Conservation (phyloP, 1,284 basidiomycete species). For the Kalmanozyma brasiliensis region DNA sequence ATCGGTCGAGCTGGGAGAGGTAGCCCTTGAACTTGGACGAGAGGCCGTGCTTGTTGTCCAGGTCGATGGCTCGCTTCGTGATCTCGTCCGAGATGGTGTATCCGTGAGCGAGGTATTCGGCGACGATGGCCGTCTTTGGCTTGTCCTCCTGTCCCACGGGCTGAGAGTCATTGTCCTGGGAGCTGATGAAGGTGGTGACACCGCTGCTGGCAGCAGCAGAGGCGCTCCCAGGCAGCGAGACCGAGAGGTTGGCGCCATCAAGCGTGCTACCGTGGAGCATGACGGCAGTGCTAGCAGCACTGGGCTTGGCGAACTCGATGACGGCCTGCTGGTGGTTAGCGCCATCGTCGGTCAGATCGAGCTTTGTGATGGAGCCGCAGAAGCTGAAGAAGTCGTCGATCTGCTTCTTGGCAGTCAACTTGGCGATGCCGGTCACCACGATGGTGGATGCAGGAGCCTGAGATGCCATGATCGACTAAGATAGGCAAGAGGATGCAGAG, state of each 20-base stretch:
- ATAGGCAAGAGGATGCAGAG: not conserved
- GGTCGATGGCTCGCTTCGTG: conserved; percentile 60
- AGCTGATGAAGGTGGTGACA: conserved; percentile 9
- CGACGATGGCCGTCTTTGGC: conserved; percentile 58
- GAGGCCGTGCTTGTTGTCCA: conserved; percentile 61
- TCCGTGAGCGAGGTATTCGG: conserved; percentile 59
- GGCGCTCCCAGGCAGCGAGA: conserved; percentile 24
- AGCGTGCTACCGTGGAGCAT: conserved; percentile 60
- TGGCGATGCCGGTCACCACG: conserved; percentile 48
- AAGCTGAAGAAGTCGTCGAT: conserved; percentile 63
- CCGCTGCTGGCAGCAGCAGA: conserved; percentile 11
- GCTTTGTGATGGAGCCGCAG: conserved; percentile 53
- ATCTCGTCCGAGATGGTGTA: conserved; percentile 60
- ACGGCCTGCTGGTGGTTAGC: conserved; percentile 33
- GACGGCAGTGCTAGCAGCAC: conserved; percentile 53
- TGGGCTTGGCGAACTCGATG: conserved; percentile 42
- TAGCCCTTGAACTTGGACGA: conserved; percentile 53
- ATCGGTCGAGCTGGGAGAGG: conserved; percentile 55
- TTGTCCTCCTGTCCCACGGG: conserved; percentile 61
- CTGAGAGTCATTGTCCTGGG: conserved; percentile 23
- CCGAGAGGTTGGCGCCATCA: conserved; percentile 52
- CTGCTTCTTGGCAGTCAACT: conserved; percentile 49
- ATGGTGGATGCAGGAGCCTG: conserved; percentile 31
- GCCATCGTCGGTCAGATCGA: conserved; percentile 42
- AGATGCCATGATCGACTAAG: conserved; percentile 12